Evolutionary conservation across 1,139 yeast species (phyloP).

Genomic region (Hansenula sp.): DNA sequence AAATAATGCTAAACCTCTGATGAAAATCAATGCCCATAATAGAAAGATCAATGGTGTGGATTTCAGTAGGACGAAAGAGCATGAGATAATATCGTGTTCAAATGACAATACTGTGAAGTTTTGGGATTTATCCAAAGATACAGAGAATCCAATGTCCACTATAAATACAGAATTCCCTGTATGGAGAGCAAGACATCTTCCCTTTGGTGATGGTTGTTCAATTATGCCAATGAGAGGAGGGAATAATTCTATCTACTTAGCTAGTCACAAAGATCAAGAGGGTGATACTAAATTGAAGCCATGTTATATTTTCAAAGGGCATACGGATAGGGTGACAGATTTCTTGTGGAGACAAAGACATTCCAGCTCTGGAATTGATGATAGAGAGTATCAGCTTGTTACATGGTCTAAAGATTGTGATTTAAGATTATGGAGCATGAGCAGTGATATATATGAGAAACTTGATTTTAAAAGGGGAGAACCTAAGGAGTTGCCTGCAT

Average conservation of each 20-base stretch:
- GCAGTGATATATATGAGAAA: constrained; percentile 51
- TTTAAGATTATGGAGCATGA: constrained; percentile 76
- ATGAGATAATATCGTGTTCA: constrained; percentile 71
- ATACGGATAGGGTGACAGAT: constrained; percentile 78
- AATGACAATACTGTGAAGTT: constrained; percentile 83
- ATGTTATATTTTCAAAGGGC: constrained; percentile 68
- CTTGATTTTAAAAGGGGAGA: constrained; percentile 48
- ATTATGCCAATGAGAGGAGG: constrained; percentile 93
- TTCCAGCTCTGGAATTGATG: constrained; percentile 41
- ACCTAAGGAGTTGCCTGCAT: constrained; percentile 32
- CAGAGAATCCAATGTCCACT: constrained; percentile 47
- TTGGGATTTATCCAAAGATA: constrained; percentile 60
- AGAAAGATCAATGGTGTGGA: constrained; percentile 89
- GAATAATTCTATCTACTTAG: constrained; percentile 63
- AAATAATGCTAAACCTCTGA: constrained; percentile 72
- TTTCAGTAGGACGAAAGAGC: constrained; percentile 58
- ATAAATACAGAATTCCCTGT: constrained; percentile 79
- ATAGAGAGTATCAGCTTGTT: constrained; percentile 81
- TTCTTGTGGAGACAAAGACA: constrained; percentile 79
- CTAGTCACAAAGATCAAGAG: constrained; percentile 42
- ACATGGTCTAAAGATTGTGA: constrained; percentile 94
- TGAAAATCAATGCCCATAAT: constrained; percentile 64
- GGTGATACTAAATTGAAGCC: constrained; percentile 46
- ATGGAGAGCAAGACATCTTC: constrained; percentile 81
- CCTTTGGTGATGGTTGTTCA: constrained; percentile 89